phyloP scores from a whole-genome alignment of 179 eudicot species.

The Camellia oleifera region DNA sequence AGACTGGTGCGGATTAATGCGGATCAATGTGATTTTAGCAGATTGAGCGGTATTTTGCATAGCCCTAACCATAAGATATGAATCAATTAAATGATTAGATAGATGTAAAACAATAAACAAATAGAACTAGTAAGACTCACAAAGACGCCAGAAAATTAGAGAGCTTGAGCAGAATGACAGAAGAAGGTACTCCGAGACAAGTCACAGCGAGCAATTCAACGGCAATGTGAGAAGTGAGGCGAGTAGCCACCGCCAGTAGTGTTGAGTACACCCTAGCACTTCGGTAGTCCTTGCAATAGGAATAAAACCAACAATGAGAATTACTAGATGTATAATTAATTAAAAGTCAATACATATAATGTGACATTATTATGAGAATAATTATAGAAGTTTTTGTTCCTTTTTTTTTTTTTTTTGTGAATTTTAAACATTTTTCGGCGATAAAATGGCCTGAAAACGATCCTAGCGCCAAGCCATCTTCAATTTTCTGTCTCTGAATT shows the following conservation, averaged over 20 bases:
- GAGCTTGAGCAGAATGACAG: conserved; percentile 36
- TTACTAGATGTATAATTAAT: too few species aligned
- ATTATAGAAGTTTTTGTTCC: too few species aligned
- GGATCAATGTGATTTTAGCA: too few species aligned
- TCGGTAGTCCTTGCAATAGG: conserved; percentile 23
- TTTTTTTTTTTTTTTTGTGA: too few species aligned
- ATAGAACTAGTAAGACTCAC: conserved; percentile 22
- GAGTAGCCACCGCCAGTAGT: conserved; percentile 37
- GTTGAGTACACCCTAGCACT: conserved; percentile 39
- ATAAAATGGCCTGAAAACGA: conserved; percentile 30
- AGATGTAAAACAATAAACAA: too few species aligned
- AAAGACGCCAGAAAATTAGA: conserved; percentile 27
- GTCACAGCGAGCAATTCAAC: conserved; percentile 51
- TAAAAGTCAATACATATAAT: too few species aligned
- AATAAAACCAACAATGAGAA: conserved; percentile 9
- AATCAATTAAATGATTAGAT: too few species aligned
- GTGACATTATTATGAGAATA: too few species aligned
- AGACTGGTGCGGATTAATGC: too few species aligned
- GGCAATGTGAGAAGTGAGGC: conserved; percentile 40
- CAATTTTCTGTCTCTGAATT: neutral
- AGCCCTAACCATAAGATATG: too few species aligned
- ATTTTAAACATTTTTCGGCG: too few species aligned
- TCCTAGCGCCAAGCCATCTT: conserved; percentile 49
- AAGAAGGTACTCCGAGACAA: conserved; percentile 55
- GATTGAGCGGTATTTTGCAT: too few species aligned